phyloP scores from a whole-genome alignment of 441 rosid species.

The Erysimum cheiri region DNA sequence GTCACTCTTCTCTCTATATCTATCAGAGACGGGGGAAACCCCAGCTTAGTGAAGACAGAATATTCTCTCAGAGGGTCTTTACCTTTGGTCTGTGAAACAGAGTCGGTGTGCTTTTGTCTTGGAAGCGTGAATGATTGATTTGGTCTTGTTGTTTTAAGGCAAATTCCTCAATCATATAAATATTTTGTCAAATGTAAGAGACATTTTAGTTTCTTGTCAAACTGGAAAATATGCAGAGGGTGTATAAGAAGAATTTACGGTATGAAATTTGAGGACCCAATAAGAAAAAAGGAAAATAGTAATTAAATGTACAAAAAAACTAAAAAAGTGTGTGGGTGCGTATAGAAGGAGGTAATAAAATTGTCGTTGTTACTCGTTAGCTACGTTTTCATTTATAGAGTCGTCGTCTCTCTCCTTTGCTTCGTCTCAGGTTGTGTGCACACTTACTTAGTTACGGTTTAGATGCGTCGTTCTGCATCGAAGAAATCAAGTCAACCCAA shows the following conservation, averaged over 20 bases:
- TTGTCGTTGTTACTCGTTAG: not conserved
- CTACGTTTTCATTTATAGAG: not conserved
- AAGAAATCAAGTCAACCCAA: conserved; percentile 55
- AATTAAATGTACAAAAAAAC: too few relatives aligned
- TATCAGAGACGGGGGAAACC: conserved; percentile 45
- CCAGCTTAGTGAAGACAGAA: conserved; percentile 12
- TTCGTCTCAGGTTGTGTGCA: conserved; percentile 5
- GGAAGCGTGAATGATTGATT: conserved; percentile 23
- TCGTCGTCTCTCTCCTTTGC: not conserved
- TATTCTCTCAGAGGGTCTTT: not conserved
- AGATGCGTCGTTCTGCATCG: conserved; percentile 84
- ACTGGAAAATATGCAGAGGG: not conserved
- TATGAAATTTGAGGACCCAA: too few relatives aligned
- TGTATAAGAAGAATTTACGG: too few relatives aligned
- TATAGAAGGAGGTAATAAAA: too few relatives aligned
- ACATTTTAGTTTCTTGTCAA: not conserved
- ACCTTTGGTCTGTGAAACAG: conserved; percentile 15
- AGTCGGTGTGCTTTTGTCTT: conserved; percentile 4
- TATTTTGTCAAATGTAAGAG: conserved; percentile 12
- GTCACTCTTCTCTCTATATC: conserved; percentile 73
- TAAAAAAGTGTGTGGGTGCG: too few relatives aligned
- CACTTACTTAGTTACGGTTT: conserved; percentile 13
- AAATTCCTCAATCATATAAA: conserved; percentile 12
- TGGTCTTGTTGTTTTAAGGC: conserved; percentile 12
- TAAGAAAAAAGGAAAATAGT: too few relatives aligned